These are phyloP conservation scores for Exophiala sp. DNA, from an alignment of 2,329 filamentous ascomycete genomes.

Conservation along the genomic window DNA sequence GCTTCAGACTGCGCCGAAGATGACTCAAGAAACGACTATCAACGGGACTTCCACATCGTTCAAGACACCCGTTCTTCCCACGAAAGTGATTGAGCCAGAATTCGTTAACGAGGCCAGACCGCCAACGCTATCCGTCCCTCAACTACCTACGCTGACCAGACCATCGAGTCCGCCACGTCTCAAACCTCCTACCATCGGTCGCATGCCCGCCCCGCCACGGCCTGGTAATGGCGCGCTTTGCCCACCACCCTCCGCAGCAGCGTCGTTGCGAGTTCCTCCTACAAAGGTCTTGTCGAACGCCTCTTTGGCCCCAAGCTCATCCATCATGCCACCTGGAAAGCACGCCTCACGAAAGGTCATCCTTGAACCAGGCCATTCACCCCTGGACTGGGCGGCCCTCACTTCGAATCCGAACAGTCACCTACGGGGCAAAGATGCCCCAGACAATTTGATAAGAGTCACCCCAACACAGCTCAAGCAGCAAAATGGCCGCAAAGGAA, in stretches of 20 bases:
- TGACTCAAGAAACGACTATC: neutral
- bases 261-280: conserved; percentile 40
- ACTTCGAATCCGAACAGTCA: conserved; percentile 58
- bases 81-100: neutral
- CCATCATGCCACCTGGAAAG: conserved; percentile 44
- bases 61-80: no score
- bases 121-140: neutral
- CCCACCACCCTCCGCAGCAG: conserved; percentile 44
- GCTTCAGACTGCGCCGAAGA: neutral
- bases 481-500: conserved; percentile 78
- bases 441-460: conserved; percentile 63
- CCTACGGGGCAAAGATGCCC: conserved; percentile 56
- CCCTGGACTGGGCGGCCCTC: conserved; percentile 90
- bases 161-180: conserved; percentile 24
- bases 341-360: conserved; percentile 60
- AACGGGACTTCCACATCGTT: no score
- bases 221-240: conserved; percentile 33
- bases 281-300: conserved; percentile 25
- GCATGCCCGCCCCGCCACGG: conserved; percentile 28
- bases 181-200: conserved; percentile 23
- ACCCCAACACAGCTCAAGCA: conserved; percentile 74
- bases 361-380: conserved; percentile 86
- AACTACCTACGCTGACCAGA: conserved; percentile 1
- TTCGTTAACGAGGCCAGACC: neutral
- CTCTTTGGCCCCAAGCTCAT: conserved; percentile 23